phyloP scores from a whole-genome alignment of 75 land plant species.

The Isoetes taiwanensis region DNA sequence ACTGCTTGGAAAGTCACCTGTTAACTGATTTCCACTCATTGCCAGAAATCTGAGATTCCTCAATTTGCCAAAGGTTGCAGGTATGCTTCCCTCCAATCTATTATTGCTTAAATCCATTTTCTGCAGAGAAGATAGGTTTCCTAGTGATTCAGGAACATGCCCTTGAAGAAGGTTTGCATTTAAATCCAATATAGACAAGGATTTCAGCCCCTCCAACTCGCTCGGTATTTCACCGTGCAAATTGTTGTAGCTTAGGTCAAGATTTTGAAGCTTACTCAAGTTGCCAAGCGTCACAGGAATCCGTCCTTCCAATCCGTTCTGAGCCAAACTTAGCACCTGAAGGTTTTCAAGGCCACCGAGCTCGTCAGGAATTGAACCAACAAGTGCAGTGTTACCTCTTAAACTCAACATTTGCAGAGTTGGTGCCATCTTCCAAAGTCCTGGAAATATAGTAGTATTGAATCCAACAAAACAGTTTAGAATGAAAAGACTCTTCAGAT shows the following conservation, averaged over 20 bases:
- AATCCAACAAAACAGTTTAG: conserved; percentile 34
- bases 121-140: neutral
- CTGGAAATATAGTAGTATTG: conserved; percentile 13
- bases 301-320: neutral
- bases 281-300: neutral
- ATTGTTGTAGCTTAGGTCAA: conserved; percentile 2
- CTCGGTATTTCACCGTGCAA: neutral
- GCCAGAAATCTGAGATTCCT: conserved; percentile 34
- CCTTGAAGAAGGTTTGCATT: neutral
- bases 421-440: conserved; percentile 22
- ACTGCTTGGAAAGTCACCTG: conserved; percentile 28
- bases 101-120: conserved; percentile 2
- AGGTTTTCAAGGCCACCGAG: conserved; percentile 4
- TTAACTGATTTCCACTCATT: conserved; percentile 41
- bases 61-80: neutral
- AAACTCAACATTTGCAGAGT: conserved; percentile 33
- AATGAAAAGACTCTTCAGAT: conserved; percentile 37
- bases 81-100: neutral
- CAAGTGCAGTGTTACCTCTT: conserved; percentile 29
- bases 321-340: neutral
- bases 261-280: neutral
- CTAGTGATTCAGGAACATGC: neutral
- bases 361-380: conserved; percentile 30
- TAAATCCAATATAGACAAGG: neutral
- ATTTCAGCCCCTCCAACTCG: neutral